phyloP scores from a whole-genome alignment of 768 basidiomycete genomes.

The Clavulina sp. region DNA sequence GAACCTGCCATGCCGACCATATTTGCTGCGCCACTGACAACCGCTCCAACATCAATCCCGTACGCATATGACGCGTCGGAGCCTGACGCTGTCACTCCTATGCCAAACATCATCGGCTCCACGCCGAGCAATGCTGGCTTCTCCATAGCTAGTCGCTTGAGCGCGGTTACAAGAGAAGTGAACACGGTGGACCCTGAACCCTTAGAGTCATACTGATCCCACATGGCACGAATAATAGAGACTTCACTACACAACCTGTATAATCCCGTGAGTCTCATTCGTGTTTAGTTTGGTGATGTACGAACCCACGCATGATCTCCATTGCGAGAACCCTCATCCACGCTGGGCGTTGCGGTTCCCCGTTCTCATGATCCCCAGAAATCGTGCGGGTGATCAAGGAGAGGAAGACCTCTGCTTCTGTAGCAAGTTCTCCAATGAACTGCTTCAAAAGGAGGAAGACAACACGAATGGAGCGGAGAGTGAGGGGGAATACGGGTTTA shows the following conservation, averaged over 20 bases:
- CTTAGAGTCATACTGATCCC: conserved; percentile 56
- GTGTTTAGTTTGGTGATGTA: not conserved
- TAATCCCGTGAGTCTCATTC: not conserved
- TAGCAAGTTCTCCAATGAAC: conserved; percentile 62
- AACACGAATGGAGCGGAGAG: conserved; percentile 80
- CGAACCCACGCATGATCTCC: conserved; percentile 79
- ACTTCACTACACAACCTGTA: conserved; percentile 59
- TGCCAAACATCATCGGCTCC: conserved; percentile 60
- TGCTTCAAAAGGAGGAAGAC: conserved; percentile 87
- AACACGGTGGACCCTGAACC: conserved; percentile 37
- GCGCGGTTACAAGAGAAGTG: conserved; percentile 55
- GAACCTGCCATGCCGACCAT: conserved; percentile 74
- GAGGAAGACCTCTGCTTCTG: conserved; percentile 77
- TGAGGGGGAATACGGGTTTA: conserved; percentile 62
- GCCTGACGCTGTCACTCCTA: conserved; percentile 35
- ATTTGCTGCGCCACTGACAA: conserved; percentile 67
- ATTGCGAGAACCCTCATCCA: conserved; percentile 88
- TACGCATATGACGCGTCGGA: conserved; percentile 24
- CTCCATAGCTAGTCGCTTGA: conserved; percentile 78
- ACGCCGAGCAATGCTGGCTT: conserved; percentile 74
- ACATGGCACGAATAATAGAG: conserved; percentile 60
- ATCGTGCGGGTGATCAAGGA: conserved; percentile 29
- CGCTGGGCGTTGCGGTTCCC: conserved; percentile 30
- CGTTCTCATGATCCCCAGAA: conserved; percentile 22
- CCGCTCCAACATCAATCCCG: conserved; percentile 42